A percentile compares a stretch with the other conserved stretches of the same genome.
phyloP scores from a whole-genome alignment of 2,329 filamentous ascomycete genomes.

The Phialophora chinensis region DNA sequence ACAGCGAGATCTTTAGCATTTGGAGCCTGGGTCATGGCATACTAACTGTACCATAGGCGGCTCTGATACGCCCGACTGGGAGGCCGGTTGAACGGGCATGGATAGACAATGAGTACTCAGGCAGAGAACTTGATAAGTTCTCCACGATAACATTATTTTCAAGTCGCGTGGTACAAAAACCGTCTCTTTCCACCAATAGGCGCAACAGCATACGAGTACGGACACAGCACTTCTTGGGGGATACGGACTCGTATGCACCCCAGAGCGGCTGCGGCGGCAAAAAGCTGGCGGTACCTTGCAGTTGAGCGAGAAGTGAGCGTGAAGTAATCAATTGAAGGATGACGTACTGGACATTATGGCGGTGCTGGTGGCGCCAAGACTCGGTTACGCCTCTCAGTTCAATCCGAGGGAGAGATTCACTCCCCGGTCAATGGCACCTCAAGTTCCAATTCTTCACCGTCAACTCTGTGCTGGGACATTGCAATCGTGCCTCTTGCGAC shows the following conservation, averaged over 20 bases:
- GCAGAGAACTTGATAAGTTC: not conserved
- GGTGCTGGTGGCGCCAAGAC: not conserved
- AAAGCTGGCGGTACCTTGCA: not conserved
- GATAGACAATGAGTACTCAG: not conserved
- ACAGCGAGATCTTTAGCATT: slow-evolving; percentile 2
- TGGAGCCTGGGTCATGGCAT: not conserved
- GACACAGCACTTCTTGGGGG: not conserved
- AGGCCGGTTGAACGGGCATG: not conserved
- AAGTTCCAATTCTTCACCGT: not conserved
- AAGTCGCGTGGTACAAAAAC: not conserved
- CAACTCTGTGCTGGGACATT: not conserved
- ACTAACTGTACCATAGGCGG: not conserved
- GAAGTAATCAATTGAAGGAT: not conserved
- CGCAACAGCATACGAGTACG: not conserved
- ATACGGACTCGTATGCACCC: slow-evolving; percentile 1
- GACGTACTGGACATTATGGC: not conserved
- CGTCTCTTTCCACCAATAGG: not conserved
- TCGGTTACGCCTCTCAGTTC: not conserved
- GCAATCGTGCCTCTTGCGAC: not conserved
- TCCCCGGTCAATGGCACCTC: not conserved
- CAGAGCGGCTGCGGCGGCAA: not conserved
- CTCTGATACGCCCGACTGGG: not conserved
- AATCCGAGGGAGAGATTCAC: not conserved
- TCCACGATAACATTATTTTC: not conserved
- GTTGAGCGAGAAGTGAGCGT: not conserved